Percentiles rank a stretch among this genome's conserved stretches.
phyloP scores from a whole-genome alignment of 2,329 filamentous ascomycete species.

The Sporothrix sp. region DNA sequence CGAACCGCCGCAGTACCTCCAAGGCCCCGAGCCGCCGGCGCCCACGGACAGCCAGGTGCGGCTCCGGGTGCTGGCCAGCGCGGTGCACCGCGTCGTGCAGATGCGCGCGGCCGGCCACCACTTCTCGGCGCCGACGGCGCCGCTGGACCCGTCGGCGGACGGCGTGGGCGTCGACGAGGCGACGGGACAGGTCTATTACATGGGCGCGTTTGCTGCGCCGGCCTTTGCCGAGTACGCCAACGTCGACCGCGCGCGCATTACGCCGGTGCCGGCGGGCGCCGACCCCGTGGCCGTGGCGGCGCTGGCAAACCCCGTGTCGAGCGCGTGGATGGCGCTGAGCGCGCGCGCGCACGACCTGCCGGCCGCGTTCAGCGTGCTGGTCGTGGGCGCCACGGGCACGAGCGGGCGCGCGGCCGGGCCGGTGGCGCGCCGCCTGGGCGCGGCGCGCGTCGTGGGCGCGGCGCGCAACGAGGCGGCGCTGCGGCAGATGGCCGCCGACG shows the following conservation, averaged over 20 bases:
- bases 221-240: conserved; percentile 39
- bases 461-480: conserved; percentile 37
- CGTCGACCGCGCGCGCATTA: conserved; percentile 30
- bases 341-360: conserved; percentile 32
- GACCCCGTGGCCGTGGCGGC: conserved; percentile 43
- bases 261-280: conserved; percentile 34
- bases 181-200: conserved; percentile 41
- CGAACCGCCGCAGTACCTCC: conserved; percentile 11
- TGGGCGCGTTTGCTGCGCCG: conserved; percentile 29
- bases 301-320: conserved; percentile 44
- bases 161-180: conserved; percentile 38
- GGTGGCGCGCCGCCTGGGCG: conserved; percentile 39
- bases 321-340: conserved; percentile 47
- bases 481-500: conserved; percentile 16
- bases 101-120: conserved; percentile 44
- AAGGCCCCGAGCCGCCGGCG: conserved; percentile 13
- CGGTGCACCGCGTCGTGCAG: conserved; percentile 44
- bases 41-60: conserved; percentile 26
- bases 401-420: conserved; percentile 42
- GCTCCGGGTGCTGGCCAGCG: conserved; percentile 42
- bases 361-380: conserved; percentile 46
- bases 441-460: conserved; percentile 40
- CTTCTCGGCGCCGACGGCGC: conserved; percentile 39
- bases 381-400: conserved; percentile 90
- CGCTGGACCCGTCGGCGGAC: conserved; percentile 43